These are phyloP conservation scores for Macadamia integrifolia DNA, from an alignment of 164 flowering plant species.

Conservation along the genomic window DNA sequence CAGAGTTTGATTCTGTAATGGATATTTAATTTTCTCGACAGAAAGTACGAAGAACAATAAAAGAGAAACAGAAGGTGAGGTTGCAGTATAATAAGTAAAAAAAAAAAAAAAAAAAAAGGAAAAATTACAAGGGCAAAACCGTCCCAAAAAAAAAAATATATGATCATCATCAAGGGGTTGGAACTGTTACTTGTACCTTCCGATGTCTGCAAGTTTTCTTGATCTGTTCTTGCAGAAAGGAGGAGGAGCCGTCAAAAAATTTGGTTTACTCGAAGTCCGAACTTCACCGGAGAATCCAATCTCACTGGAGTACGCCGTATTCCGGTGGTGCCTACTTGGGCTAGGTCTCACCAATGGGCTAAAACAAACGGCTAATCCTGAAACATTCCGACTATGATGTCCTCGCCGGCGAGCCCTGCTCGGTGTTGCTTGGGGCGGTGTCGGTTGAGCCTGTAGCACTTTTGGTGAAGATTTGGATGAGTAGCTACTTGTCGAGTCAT, in stretches of 20 bases:
- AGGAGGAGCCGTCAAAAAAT: slow-evolving; percentile 53
- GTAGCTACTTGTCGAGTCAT: slow-evolving; percentile 35
- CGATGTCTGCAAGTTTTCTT: slow-evolving; percentile 84
- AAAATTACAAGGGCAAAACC: slow-evolving; percentile 26
- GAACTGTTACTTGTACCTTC: slow-evolving; percentile 37
- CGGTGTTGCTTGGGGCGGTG: slow-evolving; percentile 22
- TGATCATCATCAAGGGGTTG: slow-evolving; percentile 26
- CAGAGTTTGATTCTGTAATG: no score
- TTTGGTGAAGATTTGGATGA: slow-evolving; percentile 38
- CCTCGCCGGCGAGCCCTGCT: slow-evolving; percentile 16
- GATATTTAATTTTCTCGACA: no score
- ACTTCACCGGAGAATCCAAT: slow-evolving; percentile 43
- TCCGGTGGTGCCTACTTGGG: slow-evolving; percentile 44
- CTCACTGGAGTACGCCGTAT: slow-evolving; percentile 31
- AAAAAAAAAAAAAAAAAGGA: background rate
- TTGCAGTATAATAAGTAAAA: background rate
- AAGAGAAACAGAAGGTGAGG: no score
- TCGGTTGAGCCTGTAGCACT: no score
- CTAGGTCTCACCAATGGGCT: slow-evolving; percentile 87
- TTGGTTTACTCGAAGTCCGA: slow-evolving; percentile 39
- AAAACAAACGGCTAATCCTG: slow-evolving; percentile 69
- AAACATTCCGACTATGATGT: slow-evolving; percentile 22
- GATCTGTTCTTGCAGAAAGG: slow-evolving; percentile 71
- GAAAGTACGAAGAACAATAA: no score
- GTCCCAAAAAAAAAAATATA: slow-evolving; percentile 12